Conservation (phyloP, 768 basidiomycete genomes). For the Boletus rubroflammeus region DNA sequence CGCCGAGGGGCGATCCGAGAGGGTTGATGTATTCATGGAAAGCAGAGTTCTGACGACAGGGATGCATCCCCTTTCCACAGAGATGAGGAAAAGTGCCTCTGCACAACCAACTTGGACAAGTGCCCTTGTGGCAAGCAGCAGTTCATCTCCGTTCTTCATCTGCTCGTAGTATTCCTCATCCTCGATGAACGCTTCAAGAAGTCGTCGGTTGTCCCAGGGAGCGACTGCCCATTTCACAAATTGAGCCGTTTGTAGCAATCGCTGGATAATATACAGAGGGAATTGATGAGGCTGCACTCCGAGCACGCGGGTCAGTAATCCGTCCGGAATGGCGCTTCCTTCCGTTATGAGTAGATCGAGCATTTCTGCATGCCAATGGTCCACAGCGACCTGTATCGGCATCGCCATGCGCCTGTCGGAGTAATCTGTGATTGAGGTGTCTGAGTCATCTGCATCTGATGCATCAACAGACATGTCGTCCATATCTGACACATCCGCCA, state of each 20-base stretch:
- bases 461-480: not conserved
- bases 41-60: not conserved
- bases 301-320: not conserved
- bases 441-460: not conserved
- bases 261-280: constrained; percentile 1
- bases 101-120: constrained; percentile 1
- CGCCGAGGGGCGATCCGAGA: too few relatives aligned
- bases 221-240: not conserved
- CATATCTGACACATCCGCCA: not conserved
- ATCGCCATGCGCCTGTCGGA: not conserved
- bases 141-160: not conserved
- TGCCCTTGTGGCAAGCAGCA: not conserved
- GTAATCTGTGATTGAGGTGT: not conserved
- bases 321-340: not conserved
- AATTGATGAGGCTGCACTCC: not conserved
- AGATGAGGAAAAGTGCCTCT: constrained; percentile 2
- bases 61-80: constrained; percentile 5
- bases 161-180: not conserved
- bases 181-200: constrained; percentile 2
- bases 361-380: constrained; percentile 2
- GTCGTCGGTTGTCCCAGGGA: constrained; percentile 1
- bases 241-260: not conserved
- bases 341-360: constrained; percentile 1
- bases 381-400: not conserved
- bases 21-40: not conserved